Evolutionary conservation across 129 eudicot species (phyloP).

Genomic region (Flaveria ramosissima): DNA sequence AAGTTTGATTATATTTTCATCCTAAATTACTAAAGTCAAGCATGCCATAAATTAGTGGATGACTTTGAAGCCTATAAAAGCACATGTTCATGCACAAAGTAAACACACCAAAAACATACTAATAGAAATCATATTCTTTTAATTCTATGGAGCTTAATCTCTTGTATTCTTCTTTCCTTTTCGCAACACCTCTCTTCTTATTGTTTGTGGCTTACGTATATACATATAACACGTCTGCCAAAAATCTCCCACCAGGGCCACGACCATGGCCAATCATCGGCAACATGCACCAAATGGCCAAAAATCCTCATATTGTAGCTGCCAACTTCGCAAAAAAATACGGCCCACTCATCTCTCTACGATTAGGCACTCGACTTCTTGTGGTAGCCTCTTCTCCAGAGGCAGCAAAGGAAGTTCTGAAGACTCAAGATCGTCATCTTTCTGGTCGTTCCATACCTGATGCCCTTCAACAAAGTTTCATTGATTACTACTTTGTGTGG

Average conservation of each 20-base stretch:
- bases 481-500: no score
- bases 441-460: no score
- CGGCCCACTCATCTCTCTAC: constrained; percentile 12
- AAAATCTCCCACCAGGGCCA: not conserved
- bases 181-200: not conserved
- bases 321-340: not conserved
- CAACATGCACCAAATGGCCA: constrained; percentile 8
- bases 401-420: constrained; percentile 6
- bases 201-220: not conserved
- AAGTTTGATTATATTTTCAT: no score
- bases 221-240: not conserved
- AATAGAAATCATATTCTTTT: not conserved
- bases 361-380: no score
- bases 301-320: not conserved
- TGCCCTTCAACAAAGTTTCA: no score
- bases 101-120: not conserved
- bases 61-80: constrained; percentile 12
- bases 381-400: constrained; percentile 2
- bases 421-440: not conserved
- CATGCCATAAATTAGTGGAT: not conserved
- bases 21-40: not conserved
- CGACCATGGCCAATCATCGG: no score
- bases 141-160: not conserved
- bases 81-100: not conserved
- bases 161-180: not conserved